Evolutionary conservation across 331 rosid genomes (phyloP).

Genomic region (Pyracantha coccinea): DNA sequence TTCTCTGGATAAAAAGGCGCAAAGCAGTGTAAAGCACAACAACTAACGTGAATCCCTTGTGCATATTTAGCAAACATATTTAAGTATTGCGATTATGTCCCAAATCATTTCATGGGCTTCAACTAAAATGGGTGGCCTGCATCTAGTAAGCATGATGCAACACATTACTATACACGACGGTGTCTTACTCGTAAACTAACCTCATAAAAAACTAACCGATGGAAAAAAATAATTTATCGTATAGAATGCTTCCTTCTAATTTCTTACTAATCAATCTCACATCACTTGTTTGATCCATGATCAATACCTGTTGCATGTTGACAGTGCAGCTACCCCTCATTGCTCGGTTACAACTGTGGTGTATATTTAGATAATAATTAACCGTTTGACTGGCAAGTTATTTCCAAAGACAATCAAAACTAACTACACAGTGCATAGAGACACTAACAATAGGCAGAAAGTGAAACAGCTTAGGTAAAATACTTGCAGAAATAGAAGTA

Average conservation of each 20-base stretch:
- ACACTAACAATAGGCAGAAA: not conserved
- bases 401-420: not conserved
- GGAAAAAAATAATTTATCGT: not conserved
- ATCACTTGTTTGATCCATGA: not conserved
- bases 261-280: not conserved
- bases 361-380: not conserved
- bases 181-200: not conserved
- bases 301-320: not conserved
- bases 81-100: not conserved
- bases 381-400: not conserved
- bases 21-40: not conserved
- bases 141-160: not conserved
- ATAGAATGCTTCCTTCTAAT: not conserved
- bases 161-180: not conserved
- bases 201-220: not conserved
- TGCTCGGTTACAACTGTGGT: not conserved
- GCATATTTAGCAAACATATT: not conserved
- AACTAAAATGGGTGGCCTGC: not conserved
- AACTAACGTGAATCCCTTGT: not conserved
- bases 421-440: not conserved
- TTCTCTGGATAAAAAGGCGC: not conserved
- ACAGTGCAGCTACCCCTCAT: not conserved
- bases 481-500: constrained; percentile 2
- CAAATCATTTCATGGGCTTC: not conserved
- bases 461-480: not conserved